Evolutionary conservation across 345 rosid genomes (phyloP).

Genomic region (Citrus sinensis): DNA sequence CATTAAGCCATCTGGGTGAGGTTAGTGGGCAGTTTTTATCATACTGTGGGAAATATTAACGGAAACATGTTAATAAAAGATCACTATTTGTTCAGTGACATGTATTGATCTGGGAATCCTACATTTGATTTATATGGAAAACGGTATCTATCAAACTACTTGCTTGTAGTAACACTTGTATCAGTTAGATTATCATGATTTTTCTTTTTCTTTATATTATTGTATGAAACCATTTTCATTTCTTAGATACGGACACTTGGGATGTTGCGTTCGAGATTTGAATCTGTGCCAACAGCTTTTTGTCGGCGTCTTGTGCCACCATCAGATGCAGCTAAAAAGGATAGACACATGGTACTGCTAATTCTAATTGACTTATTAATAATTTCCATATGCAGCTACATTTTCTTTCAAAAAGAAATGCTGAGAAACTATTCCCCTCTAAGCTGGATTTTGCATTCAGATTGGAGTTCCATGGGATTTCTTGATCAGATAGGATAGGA

Average conservation of each 20-base stretch:
- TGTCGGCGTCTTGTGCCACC: conserved; percentile 62
- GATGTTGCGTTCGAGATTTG: conserved; percentile 92
- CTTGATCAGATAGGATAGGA: not conserved
- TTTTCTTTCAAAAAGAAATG: not conserved
- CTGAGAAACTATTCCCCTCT: not conserved
- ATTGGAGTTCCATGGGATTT: not conserved
- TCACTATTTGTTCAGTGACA: not conserved
- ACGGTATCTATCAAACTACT: not conserved
- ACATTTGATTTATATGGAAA: no score
- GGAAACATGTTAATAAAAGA: not conserved
- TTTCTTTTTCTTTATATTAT: conserved; percentile 4
- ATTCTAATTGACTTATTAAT: conserved; percentile 2
- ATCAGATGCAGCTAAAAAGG: conserved; percentile 28
- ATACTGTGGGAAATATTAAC: not conserved
- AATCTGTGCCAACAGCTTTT: conserved; percentile 65
- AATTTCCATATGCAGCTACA: not conserved
- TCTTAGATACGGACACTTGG: conserved; percentile 89
- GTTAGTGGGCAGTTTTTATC: conserved; percentile 39
- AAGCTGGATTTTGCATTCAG: not conserved
- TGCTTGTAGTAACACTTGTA: not conserved
- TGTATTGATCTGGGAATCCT: not conserved
- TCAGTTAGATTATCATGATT: not conserved
- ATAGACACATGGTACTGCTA: conserved; percentile 36
- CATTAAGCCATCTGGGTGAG: conserved; percentile 97
- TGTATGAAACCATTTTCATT: conserved; percentile 17